A percentile compares a stretch with the other conserved stretches of the same genome.
Conservation (phyloP, 768 basidiomycete species). For the Rhodotorula sphaerocarpa region DNA sequence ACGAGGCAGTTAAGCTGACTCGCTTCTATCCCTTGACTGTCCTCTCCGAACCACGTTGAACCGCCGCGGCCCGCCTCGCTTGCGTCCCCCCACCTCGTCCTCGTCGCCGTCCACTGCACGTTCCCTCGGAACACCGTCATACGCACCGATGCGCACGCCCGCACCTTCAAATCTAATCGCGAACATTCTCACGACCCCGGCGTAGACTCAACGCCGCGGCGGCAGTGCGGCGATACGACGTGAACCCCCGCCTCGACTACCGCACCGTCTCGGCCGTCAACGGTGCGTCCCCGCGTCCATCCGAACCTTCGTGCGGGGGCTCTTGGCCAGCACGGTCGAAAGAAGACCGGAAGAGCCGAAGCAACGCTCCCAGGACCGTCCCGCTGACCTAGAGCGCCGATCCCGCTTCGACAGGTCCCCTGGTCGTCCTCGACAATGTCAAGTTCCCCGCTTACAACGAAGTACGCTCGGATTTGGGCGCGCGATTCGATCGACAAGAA, state of each 20-base stretch:
- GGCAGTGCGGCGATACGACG: constrained; percentile 29
- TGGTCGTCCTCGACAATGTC: constrained; percentile 96
- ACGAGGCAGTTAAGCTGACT: neutral
- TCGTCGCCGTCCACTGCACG: neutral
- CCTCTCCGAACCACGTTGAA: too few species aligned
- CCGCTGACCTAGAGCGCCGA: constrained; percentile 40
- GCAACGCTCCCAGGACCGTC: neutral
- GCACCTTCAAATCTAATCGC: neutral
- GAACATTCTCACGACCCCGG: neutral
- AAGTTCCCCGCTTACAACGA: constrained; percentile 99
- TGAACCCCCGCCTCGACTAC: constrained; percentile 55
- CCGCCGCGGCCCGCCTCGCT: neutral
- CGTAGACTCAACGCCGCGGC: constrained; percentile 34
- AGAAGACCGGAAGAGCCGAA: too few species aligned
- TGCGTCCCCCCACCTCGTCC: neutral
- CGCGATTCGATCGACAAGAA: too few species aligned
- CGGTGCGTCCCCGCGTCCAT: constrained; percentile 46
- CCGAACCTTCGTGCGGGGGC: neutral
- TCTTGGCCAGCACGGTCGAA: too few species aligned
- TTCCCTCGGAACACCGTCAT: neutral
- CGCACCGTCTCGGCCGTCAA: constrained; percentile 98
- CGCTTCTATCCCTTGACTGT: too few species aligned
- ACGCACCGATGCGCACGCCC: too few species aligned
- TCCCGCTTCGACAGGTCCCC: constrained; percentile 53
- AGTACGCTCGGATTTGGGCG: too few species aligned